A percentile compares a stretch with the other conserved stretches of the same genome.
Conservation (phyloP, 176 grass and related monocot species). For the Carex scoparia region DNA sequence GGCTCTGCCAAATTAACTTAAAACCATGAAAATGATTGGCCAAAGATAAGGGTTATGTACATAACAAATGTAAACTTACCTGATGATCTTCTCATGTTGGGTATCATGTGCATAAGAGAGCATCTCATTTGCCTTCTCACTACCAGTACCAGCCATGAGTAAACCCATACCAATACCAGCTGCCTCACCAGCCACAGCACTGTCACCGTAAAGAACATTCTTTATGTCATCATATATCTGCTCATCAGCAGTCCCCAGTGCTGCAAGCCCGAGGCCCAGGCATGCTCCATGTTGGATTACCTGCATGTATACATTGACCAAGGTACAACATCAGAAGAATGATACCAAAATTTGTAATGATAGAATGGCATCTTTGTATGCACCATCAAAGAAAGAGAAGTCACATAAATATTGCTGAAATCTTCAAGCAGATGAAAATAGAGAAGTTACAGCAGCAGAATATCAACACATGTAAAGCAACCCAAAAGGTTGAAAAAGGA, state of each 20-base stretch:
- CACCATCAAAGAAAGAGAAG: neutral
- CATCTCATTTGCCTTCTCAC: conserved; percentile 88
- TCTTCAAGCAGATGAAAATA: neutral
- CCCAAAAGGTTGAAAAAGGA: neutral
- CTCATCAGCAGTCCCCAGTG: conserved; percentile 91
- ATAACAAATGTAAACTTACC: conserved; percentile 44
- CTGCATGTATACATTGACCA: conserved; percentile 34
- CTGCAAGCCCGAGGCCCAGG: conserved; percentile 88
- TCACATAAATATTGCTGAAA: neutral
- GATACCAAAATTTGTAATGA: neutral
- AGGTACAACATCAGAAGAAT: neutral
- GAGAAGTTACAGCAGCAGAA: neutral
- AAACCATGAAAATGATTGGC: neutral
- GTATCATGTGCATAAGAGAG: conserved; percentile 97
- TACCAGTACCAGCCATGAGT: conserved; percentile 92
- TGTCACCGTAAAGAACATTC: conserved; percentile 85
- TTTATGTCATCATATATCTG: conserved; percentile 97
- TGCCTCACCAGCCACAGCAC: conserved; percentile 94
- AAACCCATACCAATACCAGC: conserved; percentile 98
- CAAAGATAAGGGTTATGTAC: conserved; percentile 5
- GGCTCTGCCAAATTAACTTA: neutral
- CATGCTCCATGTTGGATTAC: conserved; percentile 98
- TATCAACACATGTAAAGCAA: neutral
- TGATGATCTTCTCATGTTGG: conserved; percentile 99
- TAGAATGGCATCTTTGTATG: neutral